phyloP scores from a whole-genome alignment of 2,329 filamentous ascomycete species.

The Penicillium janthinellum region DNA sequence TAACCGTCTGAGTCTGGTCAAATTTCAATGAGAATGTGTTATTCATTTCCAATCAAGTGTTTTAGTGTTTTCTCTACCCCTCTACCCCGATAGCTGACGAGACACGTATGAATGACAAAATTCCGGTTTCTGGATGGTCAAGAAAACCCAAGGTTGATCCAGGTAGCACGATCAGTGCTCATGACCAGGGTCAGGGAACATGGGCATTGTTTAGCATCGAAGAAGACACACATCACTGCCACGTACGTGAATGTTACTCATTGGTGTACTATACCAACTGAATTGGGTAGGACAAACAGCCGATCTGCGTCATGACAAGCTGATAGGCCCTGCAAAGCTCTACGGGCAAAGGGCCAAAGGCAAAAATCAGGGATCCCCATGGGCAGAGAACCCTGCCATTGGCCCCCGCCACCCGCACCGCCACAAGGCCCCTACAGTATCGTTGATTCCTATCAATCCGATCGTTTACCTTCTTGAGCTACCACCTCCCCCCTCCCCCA shows the following conservation, averaged over 20 bases:
- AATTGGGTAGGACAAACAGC: neutral
- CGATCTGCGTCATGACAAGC: conserved; percentile 4
- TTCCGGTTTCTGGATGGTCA: neutral
- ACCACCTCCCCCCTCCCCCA: conserved; percentile 1
- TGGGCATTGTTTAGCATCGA: conserved; percentile 4
- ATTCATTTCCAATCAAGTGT: neutral
- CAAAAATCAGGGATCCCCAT: conserved; percentile 3
- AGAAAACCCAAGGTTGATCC: neutral
- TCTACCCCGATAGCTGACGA: neutral
- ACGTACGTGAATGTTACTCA: conserved; percentile 8
- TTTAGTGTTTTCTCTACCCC: neutral
- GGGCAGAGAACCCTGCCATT: conserved; percentile 7
- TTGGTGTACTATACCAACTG: neutral
- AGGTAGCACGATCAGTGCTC: neutral
- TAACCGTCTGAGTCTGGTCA: too few relatives aligned
- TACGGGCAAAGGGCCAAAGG: neutral
- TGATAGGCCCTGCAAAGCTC: neutral
- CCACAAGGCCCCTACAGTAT: conserved; percentile 30
- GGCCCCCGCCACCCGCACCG: conserved; percentile 32
- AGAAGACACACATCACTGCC: neutral
- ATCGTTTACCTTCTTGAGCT: conserved; percentile 2
- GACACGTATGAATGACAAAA: neutral
- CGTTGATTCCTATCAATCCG: conserved; percentile 10
- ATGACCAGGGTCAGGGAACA: conserved; percentile 2
- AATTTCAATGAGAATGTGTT: too few relatives aligned